Conservation (phyloP, 1,139 yeast genomes). For the Hyphopichia buzzinii region DNA sequence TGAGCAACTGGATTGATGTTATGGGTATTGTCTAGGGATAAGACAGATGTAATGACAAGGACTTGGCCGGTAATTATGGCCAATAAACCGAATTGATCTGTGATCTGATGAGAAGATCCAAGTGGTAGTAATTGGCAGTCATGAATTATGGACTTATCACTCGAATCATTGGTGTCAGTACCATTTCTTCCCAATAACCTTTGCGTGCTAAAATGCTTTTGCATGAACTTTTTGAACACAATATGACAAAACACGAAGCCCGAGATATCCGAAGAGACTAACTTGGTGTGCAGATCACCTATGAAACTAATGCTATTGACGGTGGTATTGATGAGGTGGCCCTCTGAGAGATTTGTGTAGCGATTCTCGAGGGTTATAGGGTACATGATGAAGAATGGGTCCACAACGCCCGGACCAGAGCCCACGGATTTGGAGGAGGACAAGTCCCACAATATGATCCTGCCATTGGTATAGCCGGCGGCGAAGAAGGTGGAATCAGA, state of each 20-base stretch:
- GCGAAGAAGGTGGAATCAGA: slow-evolving; percentile 33
- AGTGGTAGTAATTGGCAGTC: slow-evolving; percentile 50
- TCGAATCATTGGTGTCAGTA: slow-evolving; percentile 16
- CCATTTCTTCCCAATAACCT: slow-evolving; percentile 54
- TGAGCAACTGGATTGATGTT: slow-evolving; percentile 45
- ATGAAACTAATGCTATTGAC: slow-evolving; percentile 53
- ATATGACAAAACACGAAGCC: slow-evolving; percentile 64
- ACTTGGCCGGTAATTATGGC: slow-evolving; percentile 58
- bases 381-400: slow-evolving; percentile 23
- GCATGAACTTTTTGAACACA: slow-evolving; percentile 54
- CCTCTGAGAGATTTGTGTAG: slow-evolving; percentile 35
- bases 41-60: slow-evolving; percentile 53
- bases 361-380: slow-evolving; percentile 30
- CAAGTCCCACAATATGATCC: slow-evolving; percentile 30
- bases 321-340: slow-evolving; percentile 50
- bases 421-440: slow-evolving; percentile 6
- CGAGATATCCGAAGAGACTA: slow-evolving; percentile 57
- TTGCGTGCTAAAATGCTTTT: slow-evolving; percentile 47
- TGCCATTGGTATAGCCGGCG: slow-evolving; percentile 35
- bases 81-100: slow-evolving; percentile 57
- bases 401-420: slow-evolving; percentile 1
- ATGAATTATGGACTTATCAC: slow-evolving; percentile 15
- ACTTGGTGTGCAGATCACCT: slow-evolving; percentile 54
- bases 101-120: slow-evolving; percentile 49
- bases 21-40: slow-evolving; percentile 42